Evolutionary conservation across 75 land plant species (phyloP), one percentile per base, ranked within the genome.

Genomic region (Gnetum montanum): DNA sequence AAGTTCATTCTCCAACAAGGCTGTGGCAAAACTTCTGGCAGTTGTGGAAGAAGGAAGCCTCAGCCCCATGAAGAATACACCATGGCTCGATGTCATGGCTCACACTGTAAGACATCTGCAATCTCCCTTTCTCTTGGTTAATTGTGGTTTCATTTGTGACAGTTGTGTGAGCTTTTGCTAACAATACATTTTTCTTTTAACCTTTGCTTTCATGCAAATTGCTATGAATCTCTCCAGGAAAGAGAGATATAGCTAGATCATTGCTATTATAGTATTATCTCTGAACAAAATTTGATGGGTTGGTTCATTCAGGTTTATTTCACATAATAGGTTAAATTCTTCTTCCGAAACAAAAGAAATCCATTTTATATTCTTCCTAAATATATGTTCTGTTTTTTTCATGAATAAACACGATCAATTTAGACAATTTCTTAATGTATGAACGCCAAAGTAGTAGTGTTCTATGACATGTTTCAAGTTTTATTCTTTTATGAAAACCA

Each of bases 61-160:
- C 30, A 93, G 98, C 61, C 90, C 96, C 5, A 41, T 93, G 12
- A 79, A 79, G 57, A 26, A 28, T 31, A 63, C 74, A 16, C 60
- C 84, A 5, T 93, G 98, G 98, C 59, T 66, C 56, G 82, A 88
- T 33, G 96, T 93, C 60, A 74, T 93, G 90, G 71, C 55, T 20
- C 98, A 93, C 69, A 93, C 89, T 44, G 98, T 93, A 64, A 51
- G 80, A n/a, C 41, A 11, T 5, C 24, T 20, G 25, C 7, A 8
- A n/a, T 31, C 28, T 3, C 40, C 48, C 8, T 19, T 43, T 24
- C 34, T 31, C 18, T 3, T 33, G 10, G 10, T 31, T 18, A n/a
- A 22, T 2, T 20, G 25, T 19, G n/a, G n/a, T n/a, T 10, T n/a
- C 27, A 48, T 24, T 12, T 23, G 25, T 48, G 23, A 3, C 11